A percentile compares a stretch with the other conserved stretches of the same genome.
These are phyloP conservation scores for Aspergillus sclerotialis DNA, from an alignment of 2,329 filamentous ascomycete genomes.

Conservation along the genomic window DNA sequence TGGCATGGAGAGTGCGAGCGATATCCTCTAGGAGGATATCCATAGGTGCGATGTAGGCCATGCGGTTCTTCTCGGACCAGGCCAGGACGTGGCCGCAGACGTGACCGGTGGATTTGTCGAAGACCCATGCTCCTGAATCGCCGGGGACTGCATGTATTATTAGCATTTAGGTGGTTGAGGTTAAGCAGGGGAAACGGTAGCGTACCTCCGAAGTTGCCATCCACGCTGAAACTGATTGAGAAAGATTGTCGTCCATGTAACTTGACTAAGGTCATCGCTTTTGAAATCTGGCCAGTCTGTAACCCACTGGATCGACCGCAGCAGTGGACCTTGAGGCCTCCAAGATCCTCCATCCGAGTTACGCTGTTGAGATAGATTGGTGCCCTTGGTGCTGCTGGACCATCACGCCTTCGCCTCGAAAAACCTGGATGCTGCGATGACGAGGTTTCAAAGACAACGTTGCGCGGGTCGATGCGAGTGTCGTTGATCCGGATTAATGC, in stretches of 20 bases:
- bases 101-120: constrained; percentile 69
- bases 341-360: constrained; percentile 51
- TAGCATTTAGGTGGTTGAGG: too few species aligned
- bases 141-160: constrained; percentile 77
- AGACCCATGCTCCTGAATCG: constrained; percentile 88
- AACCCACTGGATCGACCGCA: constrained; percentile 81
- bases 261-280: constrained; percentile 74
- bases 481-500: constrained; percentile 75
- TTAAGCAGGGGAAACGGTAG: too few species aligned
- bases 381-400: constrained; percentile 35
- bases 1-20: constrained; percentile 65
- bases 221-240: constrained; percentile 62
- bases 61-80: constrained; percentile 70
- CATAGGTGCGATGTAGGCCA: constrained; percentile 94
- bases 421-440: constrained; percentile 4
- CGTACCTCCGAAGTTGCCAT: constrained; percentile 52
- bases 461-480: constrained; percentile 63
- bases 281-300: constrained; percentile 69
- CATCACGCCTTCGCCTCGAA: constrained; percentile 44
- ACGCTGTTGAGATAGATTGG: constrained; percentile 50
- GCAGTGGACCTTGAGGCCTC: constrained; percentile 75
- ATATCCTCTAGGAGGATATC: constrained; percentile 83
- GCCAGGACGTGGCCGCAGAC: constrained; percentile 88
- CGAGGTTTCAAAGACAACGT: constrained; percentile 49
- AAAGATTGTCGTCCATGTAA: constrained; percentile 78